phyloP scores from a whole-genome alignment of 495 filamentous ascomycete genomes.

The Podospora tetraspora region DNA sequence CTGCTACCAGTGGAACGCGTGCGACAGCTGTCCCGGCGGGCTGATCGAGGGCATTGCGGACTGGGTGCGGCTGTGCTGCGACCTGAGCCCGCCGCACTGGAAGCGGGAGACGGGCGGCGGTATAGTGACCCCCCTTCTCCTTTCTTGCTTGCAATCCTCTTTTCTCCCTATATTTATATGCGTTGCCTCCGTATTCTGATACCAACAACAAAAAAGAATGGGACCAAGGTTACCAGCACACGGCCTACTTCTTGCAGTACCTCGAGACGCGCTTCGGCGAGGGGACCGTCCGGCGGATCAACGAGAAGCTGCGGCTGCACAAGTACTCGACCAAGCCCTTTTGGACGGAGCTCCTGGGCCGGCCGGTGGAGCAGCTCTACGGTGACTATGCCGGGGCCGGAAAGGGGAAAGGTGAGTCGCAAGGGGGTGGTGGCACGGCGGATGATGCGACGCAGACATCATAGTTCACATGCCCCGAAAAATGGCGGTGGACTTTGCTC shows the following conservation, averaged over 20 bases:
- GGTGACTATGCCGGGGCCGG: constrained; percentile 51
- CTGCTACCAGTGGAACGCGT: constrained; percentile 80
- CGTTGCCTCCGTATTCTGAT: neutral
- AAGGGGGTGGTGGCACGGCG: neutral
- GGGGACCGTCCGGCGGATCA: constrained; percentile 68
- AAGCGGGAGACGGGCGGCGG: constrained; percentile 39
- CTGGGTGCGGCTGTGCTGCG: constrained; percentile 76
- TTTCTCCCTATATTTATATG: neutral
- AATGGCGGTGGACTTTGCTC: neutral
- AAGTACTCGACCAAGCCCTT: constrained; percentile 58
- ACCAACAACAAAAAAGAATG: constrained; percentile 43
- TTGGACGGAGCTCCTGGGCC: constrained; percentile 66
- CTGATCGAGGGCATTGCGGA: constrained; percentile 92
- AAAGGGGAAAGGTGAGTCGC: constrained; percentile 5
- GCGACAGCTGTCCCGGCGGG: constrained; percentile 62
- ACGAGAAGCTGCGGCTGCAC: constrained; percentile 58
- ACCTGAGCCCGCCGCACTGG: constrained; percentile 81
- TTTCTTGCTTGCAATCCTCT: neutral
- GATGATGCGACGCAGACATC: constrained; percentile 13
- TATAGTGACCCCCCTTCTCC: constrained; percentile 10
- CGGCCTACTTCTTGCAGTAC: constrained; percentile 85
- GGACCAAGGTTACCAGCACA: constrained; percentile 91
- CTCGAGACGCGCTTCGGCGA: constrained; percentile 58
- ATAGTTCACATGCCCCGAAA: neutral
- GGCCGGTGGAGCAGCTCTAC: constrained; percentile 64